Evolutionary conservation across 2,329 filamentous ascomycete species (phyloP).

Genomic region (Dactylellina leptospora): DNA sequence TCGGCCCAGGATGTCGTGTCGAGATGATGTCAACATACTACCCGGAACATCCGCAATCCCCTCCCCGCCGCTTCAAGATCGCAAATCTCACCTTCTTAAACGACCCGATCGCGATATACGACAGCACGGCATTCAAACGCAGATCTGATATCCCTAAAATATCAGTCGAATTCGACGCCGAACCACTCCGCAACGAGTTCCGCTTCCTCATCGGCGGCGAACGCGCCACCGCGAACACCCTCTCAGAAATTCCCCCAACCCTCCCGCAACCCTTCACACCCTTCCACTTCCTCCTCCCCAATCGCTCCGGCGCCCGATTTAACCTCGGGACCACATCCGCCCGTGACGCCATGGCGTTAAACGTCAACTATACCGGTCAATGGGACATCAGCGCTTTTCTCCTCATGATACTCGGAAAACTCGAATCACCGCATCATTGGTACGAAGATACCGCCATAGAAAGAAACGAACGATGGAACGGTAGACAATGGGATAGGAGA

Average conservation of each 20-base stretch:
- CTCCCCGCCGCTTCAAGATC: conserved; percentile 38
- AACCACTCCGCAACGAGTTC: conserved; percentile 46
- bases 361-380: background rate
- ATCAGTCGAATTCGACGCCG: conserved; percentile 27
- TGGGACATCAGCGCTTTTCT: conserved; percentile 39
- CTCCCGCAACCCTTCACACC: conserved; percentile 26
- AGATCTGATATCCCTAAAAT: conserved; percentile 13
- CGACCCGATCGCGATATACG: conserved; percentile 46
- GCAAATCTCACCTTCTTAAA: conserved; percentile 44
- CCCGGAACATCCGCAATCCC: conserved; percentile 12
- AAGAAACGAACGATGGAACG: conserved; percentile 47
- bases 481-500: conserved; percentile 5
- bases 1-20: conserved; percentile 11
- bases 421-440: conserved; percentile 40
- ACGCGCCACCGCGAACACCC: conserved; percentile 17
- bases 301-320: background rate
- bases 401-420: conserved; percentile 30
- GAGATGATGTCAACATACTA: conserved; percentile 42
- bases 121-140: conserved; percentile 1
- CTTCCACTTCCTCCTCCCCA: background rate
- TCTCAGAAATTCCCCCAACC: background rate
- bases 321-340: background rate
- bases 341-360: conserved; percentile 10
- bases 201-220: conserved; percentile 18
- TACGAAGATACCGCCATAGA: conserved; percentile 32